Base-by-base conservation (phyloP, 148 eudicot species). In the Cornus controversa region DNA sequence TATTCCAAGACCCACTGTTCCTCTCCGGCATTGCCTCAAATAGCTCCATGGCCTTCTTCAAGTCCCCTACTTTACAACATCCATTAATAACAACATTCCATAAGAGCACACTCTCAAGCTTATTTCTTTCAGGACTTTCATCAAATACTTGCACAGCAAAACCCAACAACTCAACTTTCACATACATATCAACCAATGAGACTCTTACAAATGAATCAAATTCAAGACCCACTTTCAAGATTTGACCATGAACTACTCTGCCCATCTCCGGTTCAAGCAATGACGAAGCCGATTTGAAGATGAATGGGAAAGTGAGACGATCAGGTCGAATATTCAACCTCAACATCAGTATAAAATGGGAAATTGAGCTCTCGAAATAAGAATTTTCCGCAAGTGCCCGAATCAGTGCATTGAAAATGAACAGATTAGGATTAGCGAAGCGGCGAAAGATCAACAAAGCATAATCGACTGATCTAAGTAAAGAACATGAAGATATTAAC, bases 41-140 rank as follows among this genome's bases (percentile, higher is more conserved):
- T 8, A 77, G 60, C 40, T 78, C 70, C 15, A 18, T 26, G 0
- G 75, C 80, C 45, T 70, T 77, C 8, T 22, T 20, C 68, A 77
- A 54, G 18, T 77, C 68, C 13, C 80, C 80, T 28, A 47, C 69
- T 26, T 77, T 77, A 77, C 80, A 77, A 77, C 67, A 77, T 31
- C 80, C 80, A 36, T 58, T 60, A 70, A 77, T 77, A 23, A 77
- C 26, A 16, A 77, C 80, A 70, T 77, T 77, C 80, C 80, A 77
- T 10, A 77, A 70, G 2, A 77, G 60, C 5, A 70, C 22, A 77
- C 73, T 77, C 53, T 47, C 73, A 5, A 54, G 66, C 73, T 77
- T 77, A 40, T 36, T 77, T 69, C 58, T 77, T n/a, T 69, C 58
- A 13, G 74, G 36, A 77, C 74, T 57, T 77, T 70, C 80, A 77